phyloP scores from a whole-genome alignment of 768 basidiomycete species.

The Podaxis sp. region DNA sequence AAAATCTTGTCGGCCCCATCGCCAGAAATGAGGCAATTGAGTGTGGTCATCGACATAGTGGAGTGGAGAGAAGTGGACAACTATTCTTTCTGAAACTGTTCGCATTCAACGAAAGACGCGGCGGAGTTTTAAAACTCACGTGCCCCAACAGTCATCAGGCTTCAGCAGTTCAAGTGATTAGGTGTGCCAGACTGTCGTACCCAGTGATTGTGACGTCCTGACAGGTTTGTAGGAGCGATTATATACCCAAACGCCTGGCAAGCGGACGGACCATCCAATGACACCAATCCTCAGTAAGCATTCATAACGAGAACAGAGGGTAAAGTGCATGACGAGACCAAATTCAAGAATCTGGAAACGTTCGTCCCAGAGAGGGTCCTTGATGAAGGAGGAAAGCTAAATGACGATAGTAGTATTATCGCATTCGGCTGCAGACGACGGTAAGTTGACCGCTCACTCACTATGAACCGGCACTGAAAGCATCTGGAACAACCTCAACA shows the following conservation, averaged over 20 bases:
- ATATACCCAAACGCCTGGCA: slow-evolving; percentile 10
- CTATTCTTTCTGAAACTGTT: no score
- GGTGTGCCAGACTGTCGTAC: not conserved
- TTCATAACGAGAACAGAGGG: slow-evolving; percentile 18
- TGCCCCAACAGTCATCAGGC: no score
- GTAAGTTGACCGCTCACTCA: slow-evolving; percentile 7
- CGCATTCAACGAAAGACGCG: no score
- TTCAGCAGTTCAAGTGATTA: no score
- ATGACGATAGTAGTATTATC: slow-evolving; percentile 16
- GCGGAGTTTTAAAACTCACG: no score
- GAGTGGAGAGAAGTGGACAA: no score
- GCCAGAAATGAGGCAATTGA: no score
- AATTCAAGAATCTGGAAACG: slow-evolving; percentile 30
- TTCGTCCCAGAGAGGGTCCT: slow-evolving; percentile 36
- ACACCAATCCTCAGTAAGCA: not conserved
- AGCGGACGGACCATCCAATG: not conserved
- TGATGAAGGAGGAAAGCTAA: slow-evolving; percentile 17
- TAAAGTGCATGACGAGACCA: slow-evolving; percentile 30
- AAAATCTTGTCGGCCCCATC: no score
- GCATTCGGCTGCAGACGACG: slow-evolving; percentile 25
- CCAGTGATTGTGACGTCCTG: not conserved
- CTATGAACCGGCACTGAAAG: not conserved
- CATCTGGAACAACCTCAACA: not conserved
- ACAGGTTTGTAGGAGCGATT: slow-evolving; percentile 1
- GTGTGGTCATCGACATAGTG: no score